phyloP scores from a whole-genome alignment of 768 basidiomycete genomes.

The Psilocybe cubensis region DNA sequence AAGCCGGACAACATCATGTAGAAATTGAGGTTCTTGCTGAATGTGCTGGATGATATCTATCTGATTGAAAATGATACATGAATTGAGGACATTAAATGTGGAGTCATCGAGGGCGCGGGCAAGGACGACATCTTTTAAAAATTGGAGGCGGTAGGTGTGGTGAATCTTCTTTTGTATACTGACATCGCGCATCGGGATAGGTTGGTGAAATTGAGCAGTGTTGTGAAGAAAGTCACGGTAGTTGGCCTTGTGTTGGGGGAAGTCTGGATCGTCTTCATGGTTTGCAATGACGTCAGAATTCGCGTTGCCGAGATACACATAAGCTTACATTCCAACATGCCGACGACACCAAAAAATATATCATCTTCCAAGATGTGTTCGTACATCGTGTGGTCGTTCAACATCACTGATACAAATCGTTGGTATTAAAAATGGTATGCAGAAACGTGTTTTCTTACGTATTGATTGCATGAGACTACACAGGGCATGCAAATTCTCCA shows the following conservation, averaged over 20 bases:
- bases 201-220: slow-evolving; percentile 86
- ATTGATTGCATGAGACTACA: slow-evolving; percentile 95
- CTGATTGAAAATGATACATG: slow-evolving; percentile 98
- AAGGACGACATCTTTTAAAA: slow-evolving; percentile 97
- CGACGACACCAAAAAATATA: slow-evolving; percentile 89
- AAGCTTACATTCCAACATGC: slow-evolving; percentile 93
- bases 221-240: slow-evolving; percentile 92
- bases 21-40: slow-evolving; percentile 74
- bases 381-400: slow-evolving; percentile 94
- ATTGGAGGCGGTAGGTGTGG: slow-evolving; percentile 95
- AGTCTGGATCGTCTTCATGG: slow-evolving; percentile 89
- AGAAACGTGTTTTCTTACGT: slow-evolving; percentile 45
- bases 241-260: slow-evolving; percentile 94
- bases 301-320: slow-evolving; percentile 11
- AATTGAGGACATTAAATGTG: slow-evolving; percentile 96
- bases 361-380: slow-evolving; percentile 95
- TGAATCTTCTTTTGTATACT: slow-evolving; percentile 87
- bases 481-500: slow-evolving; percentile 88
- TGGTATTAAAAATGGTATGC: not conserved
- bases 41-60: slow-evolving; percentile 96
- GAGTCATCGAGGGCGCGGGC: slow-evolving; percentile 94
- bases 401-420: slow-evolving; percentile 62
- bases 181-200: slow-evolving; percentile 80
- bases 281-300: slow-evolving; percentile 8
- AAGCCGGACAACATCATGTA: slow-evolving; percentile 75